A percentile compares a stretch with the other conserved stretches of the same genome.
phyloP scores from a whole-genome alignment of 1,284 basidiomycete species.

The Tilletia caries region DNA sequence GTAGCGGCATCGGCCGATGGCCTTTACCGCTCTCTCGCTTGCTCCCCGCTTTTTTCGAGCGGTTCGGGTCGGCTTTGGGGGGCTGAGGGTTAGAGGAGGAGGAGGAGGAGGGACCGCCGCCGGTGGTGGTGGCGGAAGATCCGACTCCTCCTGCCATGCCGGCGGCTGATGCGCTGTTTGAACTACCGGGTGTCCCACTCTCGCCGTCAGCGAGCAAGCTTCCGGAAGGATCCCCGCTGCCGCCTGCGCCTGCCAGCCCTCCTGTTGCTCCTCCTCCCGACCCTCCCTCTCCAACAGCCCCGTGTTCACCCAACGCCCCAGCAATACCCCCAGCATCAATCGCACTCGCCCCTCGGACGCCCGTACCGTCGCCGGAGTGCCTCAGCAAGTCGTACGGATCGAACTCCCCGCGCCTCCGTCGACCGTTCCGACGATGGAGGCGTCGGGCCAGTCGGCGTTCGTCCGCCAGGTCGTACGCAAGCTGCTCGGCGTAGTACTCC shows the following conservation, averaged over 20 bases:
- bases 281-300: not conserved
- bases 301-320: not conserved
- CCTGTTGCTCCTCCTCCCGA: not conserved
- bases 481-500: conserved; percentile 35
- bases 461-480: conserved; percentile 34
- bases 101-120: too few species aligned
- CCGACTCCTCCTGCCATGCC: too few species aligned
- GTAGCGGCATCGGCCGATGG: conserved; percentile 1
- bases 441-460: conserved; percentile 19
- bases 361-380: not conserved
- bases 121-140: too few species aligned
- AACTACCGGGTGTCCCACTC: too few species aligned
- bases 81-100: too few species aligned
- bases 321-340: conserved; percentile 4
- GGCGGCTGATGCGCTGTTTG: too few species aligned
- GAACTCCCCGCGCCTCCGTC: not conserved
- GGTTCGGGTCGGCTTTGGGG: conserved; percentile 2
- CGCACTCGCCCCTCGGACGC: not conserved
- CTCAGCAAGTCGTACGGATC: not conserved
- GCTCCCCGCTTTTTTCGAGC: not conserved
- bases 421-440: not conserved
- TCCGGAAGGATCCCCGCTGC: not conserved
- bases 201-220: too few species aligned
- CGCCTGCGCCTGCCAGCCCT: not conserved
- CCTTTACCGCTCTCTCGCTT: conserved; percentile 1